phyloP scores from a whole-genome alignment of 2,329 filamentous ascomycete species.

The Ilyonectria sp. region DNA sequence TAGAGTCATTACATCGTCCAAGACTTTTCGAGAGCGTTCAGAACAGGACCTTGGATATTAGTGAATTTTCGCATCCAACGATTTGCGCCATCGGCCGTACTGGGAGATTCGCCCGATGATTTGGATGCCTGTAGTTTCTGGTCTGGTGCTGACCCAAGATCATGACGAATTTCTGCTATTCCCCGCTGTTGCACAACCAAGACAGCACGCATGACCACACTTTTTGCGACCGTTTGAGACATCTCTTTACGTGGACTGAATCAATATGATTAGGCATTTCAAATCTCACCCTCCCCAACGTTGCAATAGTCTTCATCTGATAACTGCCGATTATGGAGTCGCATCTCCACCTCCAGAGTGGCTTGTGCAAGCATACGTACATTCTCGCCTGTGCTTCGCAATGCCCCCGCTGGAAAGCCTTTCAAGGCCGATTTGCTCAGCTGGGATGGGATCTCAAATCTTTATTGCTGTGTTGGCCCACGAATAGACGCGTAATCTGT shows the following conservation, averaged over 20 bases:
- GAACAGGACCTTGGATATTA: not conserved
- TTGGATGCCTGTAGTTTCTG: no score
- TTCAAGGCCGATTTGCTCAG: slow-evolving; percentile 14
- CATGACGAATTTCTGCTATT: not conserved
- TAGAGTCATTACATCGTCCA: not conserved
- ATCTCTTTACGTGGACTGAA: not conserved
- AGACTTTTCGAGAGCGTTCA: not conserved
- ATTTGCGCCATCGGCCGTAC: not conserved
- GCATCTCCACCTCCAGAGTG: slow-evolving; percentile 24
- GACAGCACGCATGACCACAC: slow-evolving; percentile 22
- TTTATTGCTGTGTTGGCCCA: no score
- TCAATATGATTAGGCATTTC: not conserved
- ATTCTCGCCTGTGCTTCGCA: slow-evolving; percentile 15
- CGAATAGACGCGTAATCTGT: not conserved
- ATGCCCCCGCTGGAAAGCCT: slow-evolving; percentile 6
- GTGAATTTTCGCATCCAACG: not conserved
- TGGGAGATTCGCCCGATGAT: no score
- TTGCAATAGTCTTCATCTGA: slow-evolving; percentile 12
- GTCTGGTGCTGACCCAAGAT: no score
- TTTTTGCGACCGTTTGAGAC: not conserved
- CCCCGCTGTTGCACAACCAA: not conserved
- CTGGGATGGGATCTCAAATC: slow-evolving; percentile 6
- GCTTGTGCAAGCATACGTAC: slow-evolving; percentile 22
- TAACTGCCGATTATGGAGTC: slow-evolving; percentile 14
- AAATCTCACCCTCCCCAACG: slow-evolving; percentile 4